Evolutionary conservation across 139 green algal genomes (phyloP), one percentile per base, ranked within the genome.

Genomic region (Picocystis salinarum): DNA sequence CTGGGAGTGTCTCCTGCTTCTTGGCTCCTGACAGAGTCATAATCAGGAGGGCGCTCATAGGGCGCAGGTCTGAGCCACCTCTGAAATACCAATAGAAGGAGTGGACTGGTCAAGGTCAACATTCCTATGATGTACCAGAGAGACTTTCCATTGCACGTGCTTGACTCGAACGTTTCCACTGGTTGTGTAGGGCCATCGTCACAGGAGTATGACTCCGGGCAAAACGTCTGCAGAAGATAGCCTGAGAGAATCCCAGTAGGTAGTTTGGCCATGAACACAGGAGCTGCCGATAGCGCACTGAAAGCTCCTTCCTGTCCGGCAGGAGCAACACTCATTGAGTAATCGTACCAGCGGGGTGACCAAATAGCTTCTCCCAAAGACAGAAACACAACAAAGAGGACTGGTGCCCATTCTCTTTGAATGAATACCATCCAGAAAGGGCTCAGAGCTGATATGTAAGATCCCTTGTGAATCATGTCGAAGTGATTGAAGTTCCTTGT

Each of bases 391-490:
- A 75, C 66, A 56, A 75, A 75, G n/a, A 55, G n/a, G 23, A 52
- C 58, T 3, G 58, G 42, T 3, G 52, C 48, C 52, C 50, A 64
- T 42, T 49, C 40, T 3, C 34, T 56, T 30, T 48, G 46, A 23
- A 62, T 64, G 3, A 25, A 22, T 7, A 60, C 58, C 3, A 75
- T 63, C 58, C 59, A 67, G 17, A 75, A 52, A 3, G 63, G 58
- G 0, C 55, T 57, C 11, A 71, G 48, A 3, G 64, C 66, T 2
- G 58, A 66, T 0, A 74, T 5, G 28, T 69, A 75, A 18, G 39
- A 36, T n/a, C 66, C 66, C 3, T 40, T 55, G 54, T 75, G 66
- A 18, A 75, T 70, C 49, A 74, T 61, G 53, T 75, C 66, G 40
- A 73, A 74, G 46, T 66, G 62, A 4, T 40, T 20, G 19, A 56